Evolutionary conservation across 176 grass and related monocot species (phyloP).

Genomic region (Saccharum officinarum): DNA sequence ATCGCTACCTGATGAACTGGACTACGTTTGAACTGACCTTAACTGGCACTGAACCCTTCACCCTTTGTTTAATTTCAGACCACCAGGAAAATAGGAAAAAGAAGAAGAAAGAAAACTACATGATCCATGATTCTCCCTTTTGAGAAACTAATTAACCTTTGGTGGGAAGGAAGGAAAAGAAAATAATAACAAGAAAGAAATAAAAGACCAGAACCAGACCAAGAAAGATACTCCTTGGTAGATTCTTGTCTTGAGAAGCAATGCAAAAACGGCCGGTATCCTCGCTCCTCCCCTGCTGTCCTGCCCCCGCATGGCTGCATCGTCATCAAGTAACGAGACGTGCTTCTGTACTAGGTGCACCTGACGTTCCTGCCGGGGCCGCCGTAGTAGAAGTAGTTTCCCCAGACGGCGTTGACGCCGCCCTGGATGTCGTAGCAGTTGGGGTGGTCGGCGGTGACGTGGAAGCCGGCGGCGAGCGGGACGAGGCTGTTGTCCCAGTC

Average conservation of each 20-base stretch:
- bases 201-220: background rate
- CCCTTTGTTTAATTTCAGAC: background rate
- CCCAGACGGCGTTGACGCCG: constrained; percentile 72
- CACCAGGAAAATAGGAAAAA: background rate
- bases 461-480: constrained; percentile 61
- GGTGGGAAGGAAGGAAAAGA: background rate
- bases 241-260: background rate
- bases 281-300: no score
- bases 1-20: constrained; percentile 15
- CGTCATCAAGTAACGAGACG: no score
- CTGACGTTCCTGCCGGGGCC: constrained; percentile 68
- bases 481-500: constrained; percentile 90
- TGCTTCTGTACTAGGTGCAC: constrained; percentile 41
- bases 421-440: constrained; percentile 88
- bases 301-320: no score
- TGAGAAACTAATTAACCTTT: constrained; percentile 35
- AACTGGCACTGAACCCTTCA: background rate
- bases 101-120: background rate
- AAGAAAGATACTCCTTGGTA: background rate
- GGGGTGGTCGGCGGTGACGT: constrained; percentile 78
- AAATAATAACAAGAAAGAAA: background rate
- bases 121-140: constrained; percentile 10
- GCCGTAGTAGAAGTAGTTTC: constrained; percentile 95
- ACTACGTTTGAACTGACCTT: constrained; percentile 5
- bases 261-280: background rate